Evolutionary conservation across 257 asterid species (phyloP), one percentile per base, ranked within the genome.

Genomic region (Ballota nigra): DNA sequence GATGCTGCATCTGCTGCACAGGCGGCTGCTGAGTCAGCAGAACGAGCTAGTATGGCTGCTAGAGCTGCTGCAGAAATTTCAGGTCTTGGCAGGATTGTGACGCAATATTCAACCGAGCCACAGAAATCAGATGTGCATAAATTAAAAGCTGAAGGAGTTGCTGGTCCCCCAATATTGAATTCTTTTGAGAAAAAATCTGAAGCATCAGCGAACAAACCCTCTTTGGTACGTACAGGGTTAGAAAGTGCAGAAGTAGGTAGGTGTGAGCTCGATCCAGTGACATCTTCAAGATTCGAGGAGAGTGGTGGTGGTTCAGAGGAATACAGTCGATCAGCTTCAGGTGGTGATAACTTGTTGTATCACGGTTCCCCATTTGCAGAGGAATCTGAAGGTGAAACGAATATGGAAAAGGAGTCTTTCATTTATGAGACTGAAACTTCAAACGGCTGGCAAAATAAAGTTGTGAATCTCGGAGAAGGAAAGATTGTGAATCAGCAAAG

Each of bases 21-120:
- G 79, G 95, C 89, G 11, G 99, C 99, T 38, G 97, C 96, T 18
- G 98, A 87, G 80, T 84, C 96, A 83, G 97, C 99, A 62, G 97
- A 87, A 77, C 89, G 41, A 18, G 98, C 98, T 66, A 92, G 95
- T 77, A 68, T 86, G 81, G 97, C 96, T 59, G 98, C 96, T 63
- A 86, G 87, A 81, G 98, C 96, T 72, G 98, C 97, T 66, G 98
- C 96, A 16, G 93, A 92, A 82, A 80, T 89, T 73, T 77, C 98
- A 45, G 83, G 61, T 72, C 80, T 71, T 56, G 87, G 75, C 60
- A 81, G 79, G 81, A 61, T 66, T 65, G 31, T 41, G 68, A 83
- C 77, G 68, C 87, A 81, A 58, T 33, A 78, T 72, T 69, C 87
- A 47, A 53, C 85, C 6, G 86, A 83, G 69, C 62, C 82, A 29